Base-by-base conservation (phyloP, 768 basidiomycete genomes). In the Cyathus striatus region DNA sequence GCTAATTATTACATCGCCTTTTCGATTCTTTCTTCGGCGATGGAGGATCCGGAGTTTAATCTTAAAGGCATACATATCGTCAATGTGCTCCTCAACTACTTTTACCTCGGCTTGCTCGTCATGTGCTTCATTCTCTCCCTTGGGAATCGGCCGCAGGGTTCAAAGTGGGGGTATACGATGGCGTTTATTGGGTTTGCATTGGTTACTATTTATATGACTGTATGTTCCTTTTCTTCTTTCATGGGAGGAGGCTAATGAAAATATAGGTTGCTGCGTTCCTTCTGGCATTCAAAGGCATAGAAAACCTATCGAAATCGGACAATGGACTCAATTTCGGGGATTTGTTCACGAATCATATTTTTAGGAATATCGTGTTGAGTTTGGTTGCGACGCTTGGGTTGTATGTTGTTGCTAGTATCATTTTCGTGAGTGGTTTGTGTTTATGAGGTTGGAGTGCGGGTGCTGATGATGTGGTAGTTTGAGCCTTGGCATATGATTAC, bases 401-500 rank as follows among this genome's bases (percentile, higher is more conserved):
- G 56, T 99, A 98, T 62, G 56, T 96, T 38, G 23, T 90, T 35
- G 75, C 94, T 0, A 89, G 85, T 3, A 51, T 98, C 7, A 74
- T 94, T 38, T 92, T 92, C 65, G 89, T 93, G 56, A 55, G 92
- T 78, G 36, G 30, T 26, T 47, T 34, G 18, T 27, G 7, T 25
- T 22, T 32, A 12, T 16, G 6, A 13, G 23, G 25, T 22, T 13
- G 5, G 5, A 25, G 23, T 38, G 5, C 17, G 38, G 34, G 46
- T 23, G 47, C 25, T 10, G 14, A 33, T 35, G 25, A 38, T 36
- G 7, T 26, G 23, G n/a, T 42, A 95, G 83, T 83, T 96, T 52
- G 93, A 98, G 52, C 95, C 95, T 2, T 96, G 93, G 91, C 96
- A 99, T 60, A 89, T 99, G 91, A 73, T 99, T 55, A 97, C 96